phyloP scores from a whole-genome alignment of 495 filamentous ascomycete species.

The Aspergillus campestris region DNA sequence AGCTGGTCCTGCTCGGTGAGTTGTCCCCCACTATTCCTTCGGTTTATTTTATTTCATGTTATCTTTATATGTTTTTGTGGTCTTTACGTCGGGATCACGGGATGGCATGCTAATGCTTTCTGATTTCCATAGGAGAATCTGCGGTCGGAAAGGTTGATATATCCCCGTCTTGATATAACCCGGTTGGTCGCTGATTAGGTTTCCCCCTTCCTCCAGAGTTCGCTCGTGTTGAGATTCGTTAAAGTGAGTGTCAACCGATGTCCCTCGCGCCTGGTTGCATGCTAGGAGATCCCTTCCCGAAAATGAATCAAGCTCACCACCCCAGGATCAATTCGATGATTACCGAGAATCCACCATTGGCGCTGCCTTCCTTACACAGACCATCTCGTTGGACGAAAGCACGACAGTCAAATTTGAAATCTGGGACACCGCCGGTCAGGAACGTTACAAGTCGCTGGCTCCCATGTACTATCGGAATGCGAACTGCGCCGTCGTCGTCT shows the following conservation, averaged over 20 bases:
- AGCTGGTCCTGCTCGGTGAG: slow-evolving; percentile 90
- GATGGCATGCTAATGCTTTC: slow-evolving; percentile 21
- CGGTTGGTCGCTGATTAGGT: slow-evolving; percentile 25
- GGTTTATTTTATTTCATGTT: slow-evolving; percentile 2
- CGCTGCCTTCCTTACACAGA: slow-evolving; percentile 97
- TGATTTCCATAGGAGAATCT: slow-evolving; percentile 66
- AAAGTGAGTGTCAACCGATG: slow-evolving; percentile 52
- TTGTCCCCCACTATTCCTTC: slow-evolving; percentile 3
- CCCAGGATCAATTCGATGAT: slow-evolving; percentile 97
- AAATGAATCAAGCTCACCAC: no score
- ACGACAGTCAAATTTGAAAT: slow-evolving; percentile 99
- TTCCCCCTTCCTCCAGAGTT: slow-evolving; percentile 55
- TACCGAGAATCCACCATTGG: slow-evolving; percentile 99
- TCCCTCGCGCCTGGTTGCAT: no score
- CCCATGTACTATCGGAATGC: slow-evolving; percentile 99
- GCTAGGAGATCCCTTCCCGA: no score
- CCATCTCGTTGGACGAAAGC: slow-evolving; percentile 91
- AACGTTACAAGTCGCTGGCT: slow-evolving; percentile 94
- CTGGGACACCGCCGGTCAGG: slow-evolving; percentile 98
- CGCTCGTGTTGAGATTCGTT: slow-evolving; percentile 93
- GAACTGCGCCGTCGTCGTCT: slow-evolving; percentile 97
- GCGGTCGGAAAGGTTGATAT: slow-evolving; percentile 86
- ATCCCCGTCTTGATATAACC: slow-evolving; percentile 14
- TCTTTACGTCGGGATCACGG: background rate
- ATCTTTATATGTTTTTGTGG: no score